These are phyloP conservation scores for Trichoderma sp. DNA, from an alignment of 2,329 filamentous ascomycete species.

Conservation along the genomic window DNA sequence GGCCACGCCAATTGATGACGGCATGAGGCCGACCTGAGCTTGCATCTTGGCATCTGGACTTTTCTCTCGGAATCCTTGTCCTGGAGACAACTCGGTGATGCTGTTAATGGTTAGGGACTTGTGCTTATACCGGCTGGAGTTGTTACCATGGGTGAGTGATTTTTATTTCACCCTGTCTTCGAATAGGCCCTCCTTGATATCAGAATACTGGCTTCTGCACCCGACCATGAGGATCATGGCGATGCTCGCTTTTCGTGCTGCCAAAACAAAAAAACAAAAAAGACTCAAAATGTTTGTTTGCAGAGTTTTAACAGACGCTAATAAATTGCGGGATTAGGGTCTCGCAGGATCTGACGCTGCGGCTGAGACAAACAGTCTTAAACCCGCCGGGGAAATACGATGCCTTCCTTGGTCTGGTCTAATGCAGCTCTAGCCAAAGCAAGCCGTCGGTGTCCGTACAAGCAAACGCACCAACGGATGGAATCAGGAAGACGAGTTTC, in stretches of 20 bases:
- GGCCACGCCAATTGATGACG: slow-evolving; percentile 13
- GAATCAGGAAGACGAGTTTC: background rate
- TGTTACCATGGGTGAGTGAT: background rate
- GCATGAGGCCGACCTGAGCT: slow-evolving; percentile 1
- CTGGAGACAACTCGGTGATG: background rate
- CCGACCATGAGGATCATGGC: background rate
- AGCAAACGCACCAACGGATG: background rate
- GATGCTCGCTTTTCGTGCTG: background rate
- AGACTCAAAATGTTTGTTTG: background rate
- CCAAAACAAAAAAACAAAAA: background rate
- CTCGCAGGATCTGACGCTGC: background rate
- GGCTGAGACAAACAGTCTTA: background rate
- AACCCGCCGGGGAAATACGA: background rate
- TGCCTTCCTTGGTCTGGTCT: background rate
- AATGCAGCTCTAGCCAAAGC: background rate
- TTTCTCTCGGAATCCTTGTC: background rate
- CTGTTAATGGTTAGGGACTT: background rate
- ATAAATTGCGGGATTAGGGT: background rate
- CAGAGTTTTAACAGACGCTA: background rate
- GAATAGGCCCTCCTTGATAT: background rate
- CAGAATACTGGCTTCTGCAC: background rate
- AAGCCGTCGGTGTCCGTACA: background rate
- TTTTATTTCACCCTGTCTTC: background rate
- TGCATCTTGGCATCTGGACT: background rate
- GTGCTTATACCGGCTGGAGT: background rate